Conservation (phyloP, 148 eudicot genomes). For the Rhododendron kiyosumense region DNA sequence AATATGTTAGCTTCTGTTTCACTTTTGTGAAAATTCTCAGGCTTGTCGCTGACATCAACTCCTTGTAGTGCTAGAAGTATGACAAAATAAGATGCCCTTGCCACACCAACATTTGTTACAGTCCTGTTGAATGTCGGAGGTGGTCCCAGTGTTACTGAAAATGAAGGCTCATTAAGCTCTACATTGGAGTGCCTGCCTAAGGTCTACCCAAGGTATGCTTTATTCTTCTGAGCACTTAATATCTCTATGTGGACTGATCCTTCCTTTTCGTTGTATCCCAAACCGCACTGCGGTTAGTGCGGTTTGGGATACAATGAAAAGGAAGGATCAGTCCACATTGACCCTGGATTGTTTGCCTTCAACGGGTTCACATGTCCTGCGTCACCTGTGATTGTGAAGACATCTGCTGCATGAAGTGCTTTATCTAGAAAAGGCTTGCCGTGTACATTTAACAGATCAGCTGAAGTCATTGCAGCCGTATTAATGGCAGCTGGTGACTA, state of each 20-base stretch:
- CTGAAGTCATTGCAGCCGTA: background rate
- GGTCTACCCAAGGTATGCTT: background rate
- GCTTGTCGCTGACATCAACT: constrained; percentile 13
- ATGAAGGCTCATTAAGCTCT: constrained; percentile 26
- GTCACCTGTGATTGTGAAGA: constrained; percentile 21
- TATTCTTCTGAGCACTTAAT: background rate
- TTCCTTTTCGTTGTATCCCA: background rate
- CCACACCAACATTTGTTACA: constrained; percentile 27
- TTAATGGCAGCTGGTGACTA: constrained; percentile 29
- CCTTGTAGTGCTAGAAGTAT: constrained; percentile 11
- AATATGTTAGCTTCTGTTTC: constrained; percentile 17
- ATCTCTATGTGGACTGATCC: background rate
- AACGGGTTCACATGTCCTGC: constrained; percentile 29
- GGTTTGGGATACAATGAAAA: too few relatives aligned
- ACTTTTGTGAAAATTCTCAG: background rate
- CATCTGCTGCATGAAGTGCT: constrained; percentile 10
- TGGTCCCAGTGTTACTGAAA: constrained; percentile 10
- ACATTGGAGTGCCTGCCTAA: constrained; percentile 4
- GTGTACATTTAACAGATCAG: too few relatives aligned
- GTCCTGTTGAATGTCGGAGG: constrained; percentile 2
- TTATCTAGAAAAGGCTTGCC: constrained; percentile 15
- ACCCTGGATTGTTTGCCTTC: constrained; percentile 26
- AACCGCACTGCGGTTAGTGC: background rate
- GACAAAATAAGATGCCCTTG: constrained; percentile 12
- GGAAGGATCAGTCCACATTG: too few relatives aligned